Conservation (phyloP, 495 filamentous ascomycete genomes). For the Beverwykella pulmonaria region DNA sequence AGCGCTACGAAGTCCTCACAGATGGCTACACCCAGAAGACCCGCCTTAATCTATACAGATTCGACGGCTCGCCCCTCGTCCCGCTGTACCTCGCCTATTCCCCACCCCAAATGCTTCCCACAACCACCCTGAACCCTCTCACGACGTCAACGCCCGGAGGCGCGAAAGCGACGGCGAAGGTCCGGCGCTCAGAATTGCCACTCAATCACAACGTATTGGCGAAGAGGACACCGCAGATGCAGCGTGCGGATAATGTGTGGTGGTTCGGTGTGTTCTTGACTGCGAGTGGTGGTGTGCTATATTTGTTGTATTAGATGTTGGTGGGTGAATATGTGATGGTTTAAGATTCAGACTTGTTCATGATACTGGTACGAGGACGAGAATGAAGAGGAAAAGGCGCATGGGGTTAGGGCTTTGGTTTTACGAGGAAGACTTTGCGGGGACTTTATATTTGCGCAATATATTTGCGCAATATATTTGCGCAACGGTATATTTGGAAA, state of each 20-base stretch:
- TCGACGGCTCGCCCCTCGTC: conserved; percentile 68
- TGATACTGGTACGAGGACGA: too few relatives aligned
- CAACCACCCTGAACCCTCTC: conserved; percentile 66
- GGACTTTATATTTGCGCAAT: too few relatives aligned
- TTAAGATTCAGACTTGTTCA: too few relatives aligned
- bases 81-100: conserved; percentile 72
- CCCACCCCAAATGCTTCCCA: conserved; percentile 77
- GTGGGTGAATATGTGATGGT: neutral
- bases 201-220: conserved; percentile 51
- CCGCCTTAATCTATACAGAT: conserved; percentile 67
- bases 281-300: conserved; percentile 60
- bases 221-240: conserved; percentile 49
- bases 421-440: neutral
- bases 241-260: conserved; percentile 64
- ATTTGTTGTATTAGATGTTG: conserved; percentile 47
- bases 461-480: too few relatives aligned
- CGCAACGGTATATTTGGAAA: too few relatives aligned
- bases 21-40: conserved; percentile 66
- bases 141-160: conserved; percentile 44
- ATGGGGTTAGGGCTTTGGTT: neutral
- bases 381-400: too few relatives aligned
- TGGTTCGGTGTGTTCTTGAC: conserved; percentile 72
- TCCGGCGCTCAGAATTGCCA: conserved; percentile 47
- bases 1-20: conserved; percentile 64
- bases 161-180: conserved; percentile 44